Evolutionary conservation across 2,329 filamentous ascomycete genomes (phyloP).

Genomic region (Coniochaeta hoffmannii): DNA sequence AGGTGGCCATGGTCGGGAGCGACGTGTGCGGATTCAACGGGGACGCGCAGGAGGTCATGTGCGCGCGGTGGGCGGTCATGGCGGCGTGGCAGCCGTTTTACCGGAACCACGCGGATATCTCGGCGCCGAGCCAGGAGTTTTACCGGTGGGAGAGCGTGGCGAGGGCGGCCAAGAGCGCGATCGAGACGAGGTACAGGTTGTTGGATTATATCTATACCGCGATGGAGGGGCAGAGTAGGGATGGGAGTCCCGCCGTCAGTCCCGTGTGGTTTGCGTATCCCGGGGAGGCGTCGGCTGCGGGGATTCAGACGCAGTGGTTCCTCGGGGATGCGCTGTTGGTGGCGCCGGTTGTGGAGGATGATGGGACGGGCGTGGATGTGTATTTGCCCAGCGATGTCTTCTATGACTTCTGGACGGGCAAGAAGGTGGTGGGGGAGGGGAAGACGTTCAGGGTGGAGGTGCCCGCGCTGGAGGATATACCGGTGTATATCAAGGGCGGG

Average conservation of each 20-base stretch:
- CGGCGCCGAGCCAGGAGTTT: conserved; percentile 50
- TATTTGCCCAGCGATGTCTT: conserved; percentile 23
- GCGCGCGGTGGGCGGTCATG: conserved; percentile 61
- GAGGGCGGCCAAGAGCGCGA: conserved; percentile 53
- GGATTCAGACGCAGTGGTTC: conserved; percentile 31
- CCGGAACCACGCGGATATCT: conserved; percentile 56
- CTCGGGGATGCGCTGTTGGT: conserved; percentile 47
- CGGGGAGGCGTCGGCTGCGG: conserved; percentile 26
- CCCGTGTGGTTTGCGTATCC: conserved; percentile 65
- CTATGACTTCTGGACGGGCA: conserved; percentile 44
- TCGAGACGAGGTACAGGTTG: conserved; percentile 61
- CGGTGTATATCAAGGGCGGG: conserved; percentile 56
- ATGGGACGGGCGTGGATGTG: conserved; percentile 8
- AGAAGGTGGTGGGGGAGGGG: conserved; percentile 30
- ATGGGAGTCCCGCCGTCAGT: conserved; percentile 60
- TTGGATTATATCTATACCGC: conserved; percentile 71
- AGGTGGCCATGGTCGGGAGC: conserved; percentile 55
- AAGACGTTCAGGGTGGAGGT: conserved; percentile 10
- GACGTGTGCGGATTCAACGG: conserved; percentile 68
- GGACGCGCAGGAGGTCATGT: conserved; percentile 57
- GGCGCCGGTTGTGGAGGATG: conserved; percentile 13
- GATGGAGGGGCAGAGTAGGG: conserved; percentile 49
- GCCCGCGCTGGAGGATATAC: conserved; percentile 35
- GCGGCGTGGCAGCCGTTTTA: conserved; percentile 66
- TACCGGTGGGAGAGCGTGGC: conserved; percentile 58